A percentile compares a stretch with the other conserved stretches of the same genome.
Conservation (phyloP, 495 filamentous ascomycete species). For the Hamigera avellanea region DNA sequence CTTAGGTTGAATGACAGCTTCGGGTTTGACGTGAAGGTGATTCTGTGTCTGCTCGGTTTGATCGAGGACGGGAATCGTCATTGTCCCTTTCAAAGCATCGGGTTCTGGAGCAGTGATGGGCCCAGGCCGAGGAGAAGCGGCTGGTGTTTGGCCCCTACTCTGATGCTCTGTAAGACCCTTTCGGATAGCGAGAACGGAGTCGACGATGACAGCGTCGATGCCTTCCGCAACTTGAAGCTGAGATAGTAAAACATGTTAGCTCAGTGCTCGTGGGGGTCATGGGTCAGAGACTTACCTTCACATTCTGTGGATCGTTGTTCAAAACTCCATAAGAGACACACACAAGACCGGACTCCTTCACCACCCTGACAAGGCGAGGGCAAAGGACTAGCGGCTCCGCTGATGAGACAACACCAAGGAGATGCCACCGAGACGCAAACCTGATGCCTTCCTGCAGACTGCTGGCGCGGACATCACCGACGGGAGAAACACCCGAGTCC, state of each 20-base stretch:
- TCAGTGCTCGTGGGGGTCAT: too few relatives aligned
- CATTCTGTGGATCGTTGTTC: constrained; percentile 79
- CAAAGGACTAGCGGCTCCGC: constrained; percentile 78
- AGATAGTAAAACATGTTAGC: too few relatives aligned
- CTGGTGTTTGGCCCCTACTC: constrained; percentile 15
- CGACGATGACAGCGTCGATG: constrained; percentile 94
- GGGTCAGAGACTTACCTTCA: constrained; percentile 48
- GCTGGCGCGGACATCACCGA: constrained; percentile 82
- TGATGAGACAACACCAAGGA: constrained; percentile 78
- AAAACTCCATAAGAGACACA: constrained; percentile 87
- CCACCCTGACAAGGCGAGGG: constrained; percentile 86
- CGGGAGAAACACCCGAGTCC: constrained; percentile 64
- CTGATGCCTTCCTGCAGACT: constrained; percentile 91
- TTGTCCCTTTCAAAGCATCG: constrained; percentile 12
- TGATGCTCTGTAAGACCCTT: constrained; percentile 50
- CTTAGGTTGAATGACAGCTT: not conserved
- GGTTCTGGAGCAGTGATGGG: constrained; percentile 15
- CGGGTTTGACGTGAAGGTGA: constrained; percentile 6
- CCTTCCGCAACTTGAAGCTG: constrained; percentile 74
- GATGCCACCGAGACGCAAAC: constrained; percentile 88
- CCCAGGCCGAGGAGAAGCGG: constrained; percentile 14
- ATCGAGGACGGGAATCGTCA: constrained; percentile 20
- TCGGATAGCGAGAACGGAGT: constrained; percentile 75
- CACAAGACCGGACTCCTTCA: constrained; percentile 87
- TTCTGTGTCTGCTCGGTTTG: constrained; percentile 13